Evolutionary conservation across 306 rosid species (phyloP), one percentile per base, ranked within the genome.

Genomic region (Lablab purpureus): DNA sequence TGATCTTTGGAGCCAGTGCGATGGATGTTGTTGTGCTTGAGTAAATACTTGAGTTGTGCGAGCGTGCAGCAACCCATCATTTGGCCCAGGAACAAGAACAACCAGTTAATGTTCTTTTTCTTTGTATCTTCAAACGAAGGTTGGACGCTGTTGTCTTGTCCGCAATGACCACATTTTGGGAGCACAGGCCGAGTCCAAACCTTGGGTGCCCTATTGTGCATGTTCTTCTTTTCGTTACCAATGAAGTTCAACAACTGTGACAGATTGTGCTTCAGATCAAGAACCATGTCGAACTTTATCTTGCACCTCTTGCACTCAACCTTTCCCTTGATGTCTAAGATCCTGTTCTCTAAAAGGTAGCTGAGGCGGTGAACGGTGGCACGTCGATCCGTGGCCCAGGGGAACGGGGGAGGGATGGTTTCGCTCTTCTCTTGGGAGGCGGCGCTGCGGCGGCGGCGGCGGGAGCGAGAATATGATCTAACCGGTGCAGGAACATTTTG

Each of bases 11-110:
- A n/a, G 0, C 65, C 65, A 5, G 65, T 58, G 14, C 65, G 65
- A 25, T 58, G 65, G 9, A 25, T 5, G n/a, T 1, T 25, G 10
- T 6, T 25, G 37, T 58, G 65, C 0, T 58, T 58, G 37, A 58
- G 65, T 10, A 58, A 58, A 58, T 58, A 58, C 7, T 58, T 58
- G 65, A 58, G 8, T 0, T 58, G 36, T 1, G 14, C 13, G 2
- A 58, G 8, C 1, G 87, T 88, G 64, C 91, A 88, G 9, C 74
- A 73, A 0, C 93, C 89, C 2, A 93, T 62, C 82, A 81, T 68
- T 58, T 88, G 85, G 0, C 94, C 93, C 7, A 89, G 17, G 2
- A 91, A 71, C 78, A 93, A 64, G 59, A 93, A 93, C 68, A 93
- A 41, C 93, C 98, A 91, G 13, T 93, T 93, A 30, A 93, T 89